Evolutionary conservation across 306 rosid genomes (phyloP).

Genomic region (Quercus berberidifolia): DNA sequence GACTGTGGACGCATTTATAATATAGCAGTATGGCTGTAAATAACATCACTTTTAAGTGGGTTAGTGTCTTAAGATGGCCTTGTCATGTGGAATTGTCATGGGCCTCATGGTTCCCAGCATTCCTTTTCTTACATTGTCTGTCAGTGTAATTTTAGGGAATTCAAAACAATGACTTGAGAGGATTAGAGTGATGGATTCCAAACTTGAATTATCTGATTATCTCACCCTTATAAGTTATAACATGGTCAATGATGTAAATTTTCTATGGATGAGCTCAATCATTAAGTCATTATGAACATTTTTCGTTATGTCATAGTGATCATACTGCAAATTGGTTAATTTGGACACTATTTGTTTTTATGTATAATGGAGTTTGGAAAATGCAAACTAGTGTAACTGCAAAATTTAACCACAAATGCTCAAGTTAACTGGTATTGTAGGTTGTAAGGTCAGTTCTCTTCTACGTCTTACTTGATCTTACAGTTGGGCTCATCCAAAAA

Average conservation of each 20-base stretch:
- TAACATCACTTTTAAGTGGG: too few species aligned
- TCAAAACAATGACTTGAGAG: neutral
- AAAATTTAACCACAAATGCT: neutral
- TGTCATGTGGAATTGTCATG: too few species aligned
- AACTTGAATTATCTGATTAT: neutral
- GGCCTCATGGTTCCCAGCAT: neutral
- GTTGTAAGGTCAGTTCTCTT: neutral
- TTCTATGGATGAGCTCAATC: neutral
- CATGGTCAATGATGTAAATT: neutral
- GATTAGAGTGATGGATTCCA: neutral
- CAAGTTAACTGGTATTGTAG: neutral
- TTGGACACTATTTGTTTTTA: neutral
- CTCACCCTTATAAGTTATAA: neutral
- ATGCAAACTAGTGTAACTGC: neutral
- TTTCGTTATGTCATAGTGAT: neutral
- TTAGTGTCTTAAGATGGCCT: too few species aligned
- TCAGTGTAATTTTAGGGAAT: neutral
- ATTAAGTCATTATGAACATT: neutral
- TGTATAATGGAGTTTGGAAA: neutral
- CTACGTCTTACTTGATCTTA: neutral
- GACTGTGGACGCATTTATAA: too few species aligned
- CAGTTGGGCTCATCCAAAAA: neutral
- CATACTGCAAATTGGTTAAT: neutral
- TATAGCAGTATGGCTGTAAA: too few species aligned
- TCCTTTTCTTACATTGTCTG: neutral